Conservation (phyloP, 345 rosid genomes). For the Arabidopsis arenosa region DNA sequence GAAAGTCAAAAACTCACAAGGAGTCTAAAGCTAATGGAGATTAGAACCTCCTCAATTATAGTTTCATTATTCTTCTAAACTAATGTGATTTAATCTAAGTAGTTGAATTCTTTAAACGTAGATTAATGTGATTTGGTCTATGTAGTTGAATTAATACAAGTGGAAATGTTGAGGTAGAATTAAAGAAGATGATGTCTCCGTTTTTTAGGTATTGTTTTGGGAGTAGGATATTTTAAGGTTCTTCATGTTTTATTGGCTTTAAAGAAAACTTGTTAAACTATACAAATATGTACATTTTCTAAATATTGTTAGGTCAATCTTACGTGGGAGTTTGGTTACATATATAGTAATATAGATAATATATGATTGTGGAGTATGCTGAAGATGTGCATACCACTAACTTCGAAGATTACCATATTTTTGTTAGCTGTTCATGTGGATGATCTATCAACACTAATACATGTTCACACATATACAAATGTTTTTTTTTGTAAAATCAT, state of each 20-base stretch:
- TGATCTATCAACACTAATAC: not conserved
- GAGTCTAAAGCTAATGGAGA: not conserved
- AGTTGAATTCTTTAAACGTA: not conserved
- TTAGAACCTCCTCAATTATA: not conserved
- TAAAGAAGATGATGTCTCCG: constrained; percentile 10
- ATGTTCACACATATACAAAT: not conserved
- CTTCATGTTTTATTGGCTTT: constrained; percentile 35
- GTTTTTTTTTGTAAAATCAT: not conserved
- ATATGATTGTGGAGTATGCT: constrained; percentile 31
- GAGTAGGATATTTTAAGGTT: constrained; percentile 35
- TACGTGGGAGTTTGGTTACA: constrained; percentile 45
- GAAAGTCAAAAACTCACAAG: constrained; percentile 35
- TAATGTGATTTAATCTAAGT: constrained; percentile 24
- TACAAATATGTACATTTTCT: not conserved
- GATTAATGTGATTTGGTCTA: constrained; percentile 28
- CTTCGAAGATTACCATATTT: constrained; percentile 9
- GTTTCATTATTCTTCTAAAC: not conserved
- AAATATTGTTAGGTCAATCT: constrained; percentile 38
- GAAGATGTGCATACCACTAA: constrained; percentile 34
- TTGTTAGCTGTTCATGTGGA: constrained; percentile 4
- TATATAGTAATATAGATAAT: constrained; percentile 8
- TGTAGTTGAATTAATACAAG: not conserved
- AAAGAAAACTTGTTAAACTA: constrained; percentile 3
- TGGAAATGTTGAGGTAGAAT: not conserved
- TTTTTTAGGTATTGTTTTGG: constrained; percentile 23